These are phyloP conservation scores for Bolboschoenus planiculmis DNA, from an alignment of 176 grass and related monocot species.

Conservation along the genomic window DNA sequence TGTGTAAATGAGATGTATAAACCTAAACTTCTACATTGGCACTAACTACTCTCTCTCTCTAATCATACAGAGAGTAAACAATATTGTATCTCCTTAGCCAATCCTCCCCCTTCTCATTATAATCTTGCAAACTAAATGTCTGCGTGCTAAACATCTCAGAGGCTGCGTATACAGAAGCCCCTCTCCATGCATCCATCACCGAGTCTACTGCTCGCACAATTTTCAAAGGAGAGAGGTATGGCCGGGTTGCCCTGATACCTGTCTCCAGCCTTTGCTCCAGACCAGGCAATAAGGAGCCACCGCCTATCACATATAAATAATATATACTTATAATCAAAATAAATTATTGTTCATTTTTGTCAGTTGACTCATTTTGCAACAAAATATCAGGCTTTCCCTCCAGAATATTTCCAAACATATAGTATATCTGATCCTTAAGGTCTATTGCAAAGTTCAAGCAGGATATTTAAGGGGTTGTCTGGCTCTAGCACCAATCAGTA, in stretches of 20 bases:
- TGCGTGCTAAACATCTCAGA: conserved; percentile 52
- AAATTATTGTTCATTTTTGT: background rate
- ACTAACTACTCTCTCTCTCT: background rate
- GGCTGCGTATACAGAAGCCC: conserved; percentile 51
- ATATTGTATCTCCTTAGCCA: conserved; percentile 60
- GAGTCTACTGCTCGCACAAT: conserved; percentile 54
- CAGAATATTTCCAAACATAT: background rate
- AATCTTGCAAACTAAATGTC: conserved; percentile 73
- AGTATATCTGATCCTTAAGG: background rate
- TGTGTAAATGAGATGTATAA: background rate
- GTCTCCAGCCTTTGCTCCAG: conserved; percentile 70
- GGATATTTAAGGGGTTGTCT: background rate
- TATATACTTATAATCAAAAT: background rate
- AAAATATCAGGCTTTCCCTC: background rate
- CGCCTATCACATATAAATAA: conserved; percentile 27
- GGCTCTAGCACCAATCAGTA: background rate
- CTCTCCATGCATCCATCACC: conserved; percentile 75
- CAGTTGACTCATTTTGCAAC: background rate
- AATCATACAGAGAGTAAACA: conserved; percentile 57
- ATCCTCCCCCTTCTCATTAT: conserved; percentile 74
- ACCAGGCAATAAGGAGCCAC: conserved; percentile 72
- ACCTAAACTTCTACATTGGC: background rate
- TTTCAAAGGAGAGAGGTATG: conserved; percentile 65
- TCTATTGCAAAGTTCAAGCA: background rate
- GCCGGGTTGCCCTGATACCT: conserved; percentile 56